Evolutionary conservation across 257 asterid species (phyloP), one percentile per base, ranked within the genome.

Genomic region (Henckelia pumila): DNA sequence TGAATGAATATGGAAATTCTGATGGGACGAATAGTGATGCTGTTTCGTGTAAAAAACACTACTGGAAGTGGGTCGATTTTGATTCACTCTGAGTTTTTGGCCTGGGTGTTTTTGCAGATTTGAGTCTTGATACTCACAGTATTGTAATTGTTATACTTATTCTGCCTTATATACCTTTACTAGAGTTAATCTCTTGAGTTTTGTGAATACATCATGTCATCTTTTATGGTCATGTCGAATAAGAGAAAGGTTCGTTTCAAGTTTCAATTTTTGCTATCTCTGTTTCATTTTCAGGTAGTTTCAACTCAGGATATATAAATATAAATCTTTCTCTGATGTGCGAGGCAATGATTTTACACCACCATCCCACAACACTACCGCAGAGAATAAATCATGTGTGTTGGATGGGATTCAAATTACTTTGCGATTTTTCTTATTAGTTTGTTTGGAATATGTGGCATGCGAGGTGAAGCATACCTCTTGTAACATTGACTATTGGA

Each of bases 51-150:
- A 91, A 70, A 72, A 88, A 84, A 74, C 99, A 94, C 84, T 87
- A 76, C 62, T 94, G 99, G 99, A 87, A 81, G 79, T 94, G 97
- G 99, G 81, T 88, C 67, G 91, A 87, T 76, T 63, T 77, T 16
- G 72, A 75, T 78, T 84, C 80, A 49, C 30, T 84, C 73, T 77
- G 83, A 80, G 74, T 1, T 49, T 49, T 53, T 35, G 19, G 64
- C 50, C 50, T 40, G 50, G 6, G 5, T 13, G 50, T 13, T 17
- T 40, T 40, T 40, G 67, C 68, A 73, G 80, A 75, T 86, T 79
- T 81, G 78, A 78, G 81, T 73, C 62, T 77, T 30, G 22, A 75
- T 81, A 60, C 73, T 49, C 60, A 47, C 52, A 70, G 66, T 50
- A 44, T 71, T 66, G 63, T 64, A 30, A 59, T 71, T 68, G n/a